phyloP scores from a whole-genome alignment of 2,329 filamentous ascomycete genomes.

The Fusarium sp. region DNA sequence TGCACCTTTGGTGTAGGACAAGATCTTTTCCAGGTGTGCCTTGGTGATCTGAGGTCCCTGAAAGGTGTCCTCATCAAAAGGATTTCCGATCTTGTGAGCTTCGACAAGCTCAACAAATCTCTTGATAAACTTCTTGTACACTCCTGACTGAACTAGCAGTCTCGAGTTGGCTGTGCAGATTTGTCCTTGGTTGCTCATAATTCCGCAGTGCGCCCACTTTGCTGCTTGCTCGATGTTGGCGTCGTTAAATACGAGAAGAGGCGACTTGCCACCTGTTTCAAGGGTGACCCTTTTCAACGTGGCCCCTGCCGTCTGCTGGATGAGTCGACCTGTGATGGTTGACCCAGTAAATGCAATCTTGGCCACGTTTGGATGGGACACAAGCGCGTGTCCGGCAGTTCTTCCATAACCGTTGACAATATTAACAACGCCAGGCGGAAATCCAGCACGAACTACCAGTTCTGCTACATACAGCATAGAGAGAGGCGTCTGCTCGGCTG shows the following conservation, averaged over 20 bases:
- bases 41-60: not conserved
- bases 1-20: not conserved
- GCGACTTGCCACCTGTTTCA: not conserved
- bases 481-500: not conserved
- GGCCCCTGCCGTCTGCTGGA: not conserved
- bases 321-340: not conserved
- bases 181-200: constrained; percentile 2
- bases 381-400: not conserved
- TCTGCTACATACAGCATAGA: not conserved
- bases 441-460: not conserved
- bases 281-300: not conserved
- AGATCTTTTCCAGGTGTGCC: not conserved
- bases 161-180: not conserved
- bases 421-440: not conserved
- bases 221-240: not conserved
- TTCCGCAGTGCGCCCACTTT: not conserved
- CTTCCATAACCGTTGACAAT: not conserved
- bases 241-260: not conserved
- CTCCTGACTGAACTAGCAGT: not conserved
- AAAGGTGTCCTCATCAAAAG: not conserved
- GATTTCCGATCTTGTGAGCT: not conserved
- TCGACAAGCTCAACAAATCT: not conserved
- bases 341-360: constrained; percentile 2
- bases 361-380: not conserved
- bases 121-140: not conserved